Evolutionary conservation across 306 rosid species (phyloP).

Genomic region (Citrullus mucosospermus): DNA sequence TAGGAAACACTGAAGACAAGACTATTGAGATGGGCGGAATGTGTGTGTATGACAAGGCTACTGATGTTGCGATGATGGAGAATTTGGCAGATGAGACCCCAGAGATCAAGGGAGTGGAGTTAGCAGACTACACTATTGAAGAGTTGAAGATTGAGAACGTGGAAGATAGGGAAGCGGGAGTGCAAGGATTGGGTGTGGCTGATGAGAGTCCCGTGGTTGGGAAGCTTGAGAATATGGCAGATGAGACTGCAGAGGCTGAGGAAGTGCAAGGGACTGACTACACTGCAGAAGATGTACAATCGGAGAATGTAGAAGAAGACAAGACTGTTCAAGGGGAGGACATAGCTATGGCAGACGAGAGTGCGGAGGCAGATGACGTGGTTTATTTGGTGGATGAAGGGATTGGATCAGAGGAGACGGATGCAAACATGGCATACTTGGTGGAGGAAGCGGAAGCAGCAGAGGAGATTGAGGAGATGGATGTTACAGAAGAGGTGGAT

Average conservation of each 20-base stretch:
- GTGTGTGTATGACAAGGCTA: not conserved
- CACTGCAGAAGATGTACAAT: not conserved
- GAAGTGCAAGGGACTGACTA: not conserved
- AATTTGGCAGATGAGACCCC: constrained; percentile 4
- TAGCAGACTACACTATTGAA: not conserved
- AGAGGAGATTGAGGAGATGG: constrained; percentile 37
- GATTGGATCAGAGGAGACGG: constrained; percentile 19
- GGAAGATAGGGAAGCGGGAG: not conserved
- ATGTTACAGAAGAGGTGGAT: constrained; percentile 22
- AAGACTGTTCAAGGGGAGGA: constrained; percentile 19
- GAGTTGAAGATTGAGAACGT: not conserved
- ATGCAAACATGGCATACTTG: constrained; percentile 16
- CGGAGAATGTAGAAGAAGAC: constrained; percentile 10
- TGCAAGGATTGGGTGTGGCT: not conserved
- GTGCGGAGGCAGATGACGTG: constrained; percentile 9
- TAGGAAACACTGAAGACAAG: constrained; percentile 18
- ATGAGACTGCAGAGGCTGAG: not conserved
- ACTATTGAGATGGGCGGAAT: not conserved
- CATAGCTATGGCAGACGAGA: constrained; percentile 11
- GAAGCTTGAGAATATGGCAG: not conserved
- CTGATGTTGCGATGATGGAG: not conserved
- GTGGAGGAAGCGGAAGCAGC: constrained; percentile 21
- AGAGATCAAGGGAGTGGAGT: not conserved
- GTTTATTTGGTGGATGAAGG: constrained; percentile 25
- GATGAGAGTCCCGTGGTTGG: not conserved